Conservation (phyloP, 805 yeast species). For the Trichomonascus vanleenenianus region DNA sequence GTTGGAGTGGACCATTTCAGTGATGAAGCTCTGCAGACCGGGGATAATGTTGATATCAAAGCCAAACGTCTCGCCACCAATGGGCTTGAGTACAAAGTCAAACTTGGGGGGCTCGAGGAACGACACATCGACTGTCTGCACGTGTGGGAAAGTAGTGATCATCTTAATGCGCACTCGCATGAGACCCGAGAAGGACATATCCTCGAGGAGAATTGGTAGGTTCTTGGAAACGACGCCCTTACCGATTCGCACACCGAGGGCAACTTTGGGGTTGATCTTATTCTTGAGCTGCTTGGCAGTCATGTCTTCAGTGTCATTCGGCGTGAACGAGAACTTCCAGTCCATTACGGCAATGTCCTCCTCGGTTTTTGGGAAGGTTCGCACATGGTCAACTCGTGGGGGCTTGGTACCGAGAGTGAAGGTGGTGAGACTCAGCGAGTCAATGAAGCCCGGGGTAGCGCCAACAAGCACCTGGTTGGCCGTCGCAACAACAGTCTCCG, state of each 20-base stretch:
- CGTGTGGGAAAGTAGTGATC: slow-evolving; percentile 87
- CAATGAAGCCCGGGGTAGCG: slow-evolving; percentile 78
- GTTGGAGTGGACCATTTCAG: slow-evolving; percentile 77
- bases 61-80: slow-evolving; percentile 77
- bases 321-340: slow-evolving; percentile 88
- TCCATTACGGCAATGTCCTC: slow-evolving; percentile 96
- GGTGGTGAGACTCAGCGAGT: slow-evolving; percentile 75
- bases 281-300: slow-evolving; percentile 79
- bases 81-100: slow-evolving; percentile 73
- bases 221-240: slow-evolving; percentile 63
- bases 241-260: slow-evolving; percentile 64
- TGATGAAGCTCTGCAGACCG: slow-evolving; percentile 74
- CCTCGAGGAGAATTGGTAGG: slow-evolving; percentile 72
- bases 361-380: slow-evolving; percentile 83
- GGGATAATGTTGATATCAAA: slow-evolving; percentile 86
- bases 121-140: slow-evolving; percentile 83
- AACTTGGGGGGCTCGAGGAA: slow-evolving; percentile 80
- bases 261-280: slow-evolving; percentile 73
- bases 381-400: slow-evolving; percentile 83
- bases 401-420: slow-evolving; percentile 95
- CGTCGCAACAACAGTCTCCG: slow-evolving; percentile 78
- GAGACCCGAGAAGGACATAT: slow-evolving; percentile 66
- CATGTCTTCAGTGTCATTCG: slow-evolving; percentile 80
- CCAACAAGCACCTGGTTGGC: slow-evolving; percentile 78
- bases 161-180: slow-evolving; percentile 79